Base-by-base conservation (phyloP, 1,284 basidiomycete species). In the Phylloboletellus chloephorus region DNA sequence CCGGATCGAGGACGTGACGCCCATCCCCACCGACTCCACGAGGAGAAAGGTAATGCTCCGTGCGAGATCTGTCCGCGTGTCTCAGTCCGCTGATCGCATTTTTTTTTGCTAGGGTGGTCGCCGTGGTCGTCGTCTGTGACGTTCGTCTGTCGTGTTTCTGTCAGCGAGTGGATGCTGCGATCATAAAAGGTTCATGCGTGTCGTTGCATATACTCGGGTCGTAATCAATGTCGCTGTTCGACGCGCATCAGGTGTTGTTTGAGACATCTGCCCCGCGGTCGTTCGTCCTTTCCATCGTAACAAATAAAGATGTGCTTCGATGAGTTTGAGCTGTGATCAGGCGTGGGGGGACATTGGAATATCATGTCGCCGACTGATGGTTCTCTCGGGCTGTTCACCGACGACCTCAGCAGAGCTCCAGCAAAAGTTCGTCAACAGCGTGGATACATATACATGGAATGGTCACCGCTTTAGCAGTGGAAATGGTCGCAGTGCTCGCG, bases 1-100 rank as follows among this genome's bases (percentile, higher is more conserved):
- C 51, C 82, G 95, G 57, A 98, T 98, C 58, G 95, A 95, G 75
- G 88, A 89, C 54, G 95, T 98, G 48, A 98, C 95, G 44, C 95
- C 95, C 56, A 82, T 95, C 52, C 95, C 95, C 49, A 95, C 94
- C 49, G 96, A 98, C 71, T 93, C 87, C 52, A 98, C 95, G 58
- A 83, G 95, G 64, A 82, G 93, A 74, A 98, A 94, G 84, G 86
- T 88, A 46, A 48, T 69, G 63, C 29, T 23, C 26, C 29, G 3
- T 21, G 3, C 9, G 0, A 13, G 3, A 5, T 1, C n/a, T n/a
- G 2, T 20, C 19, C 29, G 39, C 21, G 32, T 26, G 10, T 10
- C 28, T 29, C 1, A 11, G 40, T 44, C 25, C 5, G 9, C 33
- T 60, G 19, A 57, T 48, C 17, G n/a, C 7, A 9, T 1, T 21